These are phyloP conservation scores for Turritis glabra DNA, from an alignment of 345 rosid genomes.

Conservation along the genomic window DNA sequence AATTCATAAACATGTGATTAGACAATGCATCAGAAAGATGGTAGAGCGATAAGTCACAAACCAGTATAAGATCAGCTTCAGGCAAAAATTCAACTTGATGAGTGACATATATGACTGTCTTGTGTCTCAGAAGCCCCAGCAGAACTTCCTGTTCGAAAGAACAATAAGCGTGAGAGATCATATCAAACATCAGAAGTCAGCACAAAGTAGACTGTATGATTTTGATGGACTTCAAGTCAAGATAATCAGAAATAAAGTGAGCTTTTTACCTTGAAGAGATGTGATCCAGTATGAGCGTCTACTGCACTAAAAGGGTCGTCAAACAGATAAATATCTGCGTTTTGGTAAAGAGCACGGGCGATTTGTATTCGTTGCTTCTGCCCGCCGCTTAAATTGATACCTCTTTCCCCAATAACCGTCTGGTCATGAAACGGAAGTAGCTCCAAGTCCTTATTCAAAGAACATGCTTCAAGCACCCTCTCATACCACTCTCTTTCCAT, in stretches of 20 bases:
- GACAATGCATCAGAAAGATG: neutral
- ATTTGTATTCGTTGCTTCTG: conserved; percentile 83
- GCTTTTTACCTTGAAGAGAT: conserved; percentile 52
- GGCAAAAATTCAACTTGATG: conserved; percentile 68
- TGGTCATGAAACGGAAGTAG: conserved; percentile 56
- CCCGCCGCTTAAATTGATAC: conserved; percentile 82
- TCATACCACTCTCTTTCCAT: conserved; percentile 53
- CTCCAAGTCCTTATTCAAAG: conserved; percentile 60
- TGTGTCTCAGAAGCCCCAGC: conserved; percentile 48
- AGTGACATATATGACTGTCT: conserved; percentile 65
- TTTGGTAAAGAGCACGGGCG: conserved; percentile 69
- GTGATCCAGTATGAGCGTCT: conserved; percentile 75
- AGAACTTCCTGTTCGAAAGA: conserved; percentile 53
- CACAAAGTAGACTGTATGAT: conserved; percentile 2
- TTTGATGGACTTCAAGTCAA: conserved; percentile 10
- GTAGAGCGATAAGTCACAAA: conserved; percentile 27
- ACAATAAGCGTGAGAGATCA: neutral
- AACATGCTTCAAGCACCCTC: conserved; percentile 58
- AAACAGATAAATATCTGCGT: conserved; percentile 67
- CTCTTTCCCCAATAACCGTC: conserved; percentile 74
- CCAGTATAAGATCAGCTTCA: conserved; percentile 69
- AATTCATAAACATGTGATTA: neutral
- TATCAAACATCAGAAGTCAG: neutral
- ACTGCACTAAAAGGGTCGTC: conserved; percentile 92
- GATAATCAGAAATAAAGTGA: conserved; percentile 6